Evolutionary conservation across 2,329 filamentous ascomycete species (phyloP).

Genomic region (Sporothrix mexicana): DNA sequence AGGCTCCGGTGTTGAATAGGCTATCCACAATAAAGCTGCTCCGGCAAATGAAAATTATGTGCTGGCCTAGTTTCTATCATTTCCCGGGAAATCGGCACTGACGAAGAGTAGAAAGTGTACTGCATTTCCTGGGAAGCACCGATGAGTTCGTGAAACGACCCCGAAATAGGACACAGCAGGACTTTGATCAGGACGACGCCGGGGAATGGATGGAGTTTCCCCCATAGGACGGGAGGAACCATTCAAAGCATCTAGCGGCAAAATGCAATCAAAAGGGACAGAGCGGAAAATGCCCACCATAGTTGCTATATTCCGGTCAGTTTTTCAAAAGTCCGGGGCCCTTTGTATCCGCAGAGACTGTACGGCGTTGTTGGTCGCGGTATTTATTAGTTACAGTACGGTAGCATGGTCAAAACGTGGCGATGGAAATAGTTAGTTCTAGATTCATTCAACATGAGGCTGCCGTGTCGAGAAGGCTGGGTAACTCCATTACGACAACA

Average conservation of each 20-base stretch:
- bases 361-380: too few relatives aligned
- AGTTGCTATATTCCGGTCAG: not conserved
- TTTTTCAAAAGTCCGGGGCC: not conserved
- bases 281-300: not conserved
- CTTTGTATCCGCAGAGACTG: not conserved
- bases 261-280: not conserved
- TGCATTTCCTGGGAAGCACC: not conserved
- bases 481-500: too few relatives aligned
- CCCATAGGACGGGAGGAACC: not conserved
- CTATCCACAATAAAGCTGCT: conserved; percentile 2
- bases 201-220: not conserved
- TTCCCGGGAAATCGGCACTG: not conserved
- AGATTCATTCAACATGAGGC: not conserved
- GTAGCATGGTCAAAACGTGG: too few relatives aligned
- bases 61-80: not conserved
- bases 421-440: too few relatives aligned
- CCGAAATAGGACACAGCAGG: not conserved
- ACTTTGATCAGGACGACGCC: not conserved
- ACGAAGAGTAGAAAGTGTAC: not conserved
- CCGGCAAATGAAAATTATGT: not conserved
- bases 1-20: not conserved
- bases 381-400: too few relatives aligned
- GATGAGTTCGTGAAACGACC: not conserved
- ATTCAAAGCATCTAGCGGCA: not conserved
- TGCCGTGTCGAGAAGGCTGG: not conserved